Percentiles rank a stretch among this genome's conserved stretches.
phyloP scores from a whole-genome alignment of 139 green algal species.

The Astrephomene gubernaculifera region DNA sequence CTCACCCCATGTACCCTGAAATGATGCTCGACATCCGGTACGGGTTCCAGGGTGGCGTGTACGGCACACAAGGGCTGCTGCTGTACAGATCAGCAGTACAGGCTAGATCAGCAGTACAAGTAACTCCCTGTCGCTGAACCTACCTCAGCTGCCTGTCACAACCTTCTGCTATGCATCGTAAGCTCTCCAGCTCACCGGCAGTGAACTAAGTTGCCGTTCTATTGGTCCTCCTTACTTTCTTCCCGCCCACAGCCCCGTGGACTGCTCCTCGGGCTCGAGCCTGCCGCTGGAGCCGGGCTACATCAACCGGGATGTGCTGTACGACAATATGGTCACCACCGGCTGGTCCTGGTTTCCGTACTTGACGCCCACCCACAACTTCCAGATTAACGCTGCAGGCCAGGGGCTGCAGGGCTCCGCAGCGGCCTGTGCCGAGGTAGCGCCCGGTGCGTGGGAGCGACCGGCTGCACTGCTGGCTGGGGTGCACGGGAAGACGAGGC shows the following conservation, averaged over 20 bases:
- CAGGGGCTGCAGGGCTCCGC: constrained; percentile 1
- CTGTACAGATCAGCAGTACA: too few relatives aligned
- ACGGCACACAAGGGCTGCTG: too few relatives aligned
- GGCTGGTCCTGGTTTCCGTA: constrained; percentile 44
- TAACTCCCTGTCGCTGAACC: too few relatives aligned
- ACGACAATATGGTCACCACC: constrained; percentile 31
- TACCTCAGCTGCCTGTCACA: too few relatives aligned
- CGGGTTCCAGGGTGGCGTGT: too few relatives aligned
- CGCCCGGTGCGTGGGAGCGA: neutral
- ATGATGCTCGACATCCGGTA: constrained; percentile 49
- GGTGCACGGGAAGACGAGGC: too few relatives aligned
- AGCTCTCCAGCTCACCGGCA: too few relatives aligned
- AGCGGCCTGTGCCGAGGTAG: constrained; percentile 27
- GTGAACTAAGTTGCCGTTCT: too few relatives aligned
- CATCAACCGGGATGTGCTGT: constrained; percentile 28
- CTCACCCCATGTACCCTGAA: constrained; percentile 45
- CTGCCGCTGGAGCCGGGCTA: neutral
- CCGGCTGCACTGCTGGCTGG: too few relatives aligned
- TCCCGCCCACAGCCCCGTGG: constrained; percentile 5
- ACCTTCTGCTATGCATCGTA: too few relatives aligned
- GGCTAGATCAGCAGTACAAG: too few relatives aligned
- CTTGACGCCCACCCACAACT: constrained; percentile 35
- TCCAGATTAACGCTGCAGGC: constrained; percentile 7
- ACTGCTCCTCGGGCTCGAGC: neutral
- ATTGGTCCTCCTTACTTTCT: too few relatives aligned